phyloP scores from a whole-genome alignment of 345 rosid species.

The Arabis alpina region DNA sequence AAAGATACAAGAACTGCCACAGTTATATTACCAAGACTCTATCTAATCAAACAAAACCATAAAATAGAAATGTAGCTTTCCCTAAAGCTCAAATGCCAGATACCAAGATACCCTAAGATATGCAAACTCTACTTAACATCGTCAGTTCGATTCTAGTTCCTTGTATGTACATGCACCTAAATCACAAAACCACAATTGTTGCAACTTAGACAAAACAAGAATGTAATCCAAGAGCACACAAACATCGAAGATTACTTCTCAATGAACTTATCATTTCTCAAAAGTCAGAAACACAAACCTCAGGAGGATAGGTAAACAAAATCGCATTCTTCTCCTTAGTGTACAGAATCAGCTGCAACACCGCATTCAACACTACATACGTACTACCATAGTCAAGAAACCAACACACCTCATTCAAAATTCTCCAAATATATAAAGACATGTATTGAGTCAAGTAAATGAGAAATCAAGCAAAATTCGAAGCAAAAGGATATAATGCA shows the following conservation, averaged over 20 bases:
- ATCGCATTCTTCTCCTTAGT: conserved; percentile 93
- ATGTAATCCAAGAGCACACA: background rate
- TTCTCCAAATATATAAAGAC: background rate
- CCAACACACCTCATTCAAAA: conserved; percentile 36
- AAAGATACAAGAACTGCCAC: conserved; percentile 10
- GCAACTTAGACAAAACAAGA: background rate
- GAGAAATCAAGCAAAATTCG: background rate
- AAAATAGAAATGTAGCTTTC: background rate
- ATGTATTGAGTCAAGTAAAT: background rate
- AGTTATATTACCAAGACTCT: background rate
- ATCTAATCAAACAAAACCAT: background rate
- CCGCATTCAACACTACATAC: conserved; percentile 80
- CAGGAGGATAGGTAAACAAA: conserved; percentile 88
- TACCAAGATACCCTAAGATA: background rate
- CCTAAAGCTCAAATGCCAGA: conserved; percentile 10
- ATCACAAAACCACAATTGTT: conserved; percentile 8
- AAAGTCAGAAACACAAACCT: conserved; percentile 51
- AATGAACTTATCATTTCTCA: conserved; percentile 3
- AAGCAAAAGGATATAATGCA: conserved; percentile 75
- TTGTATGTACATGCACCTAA: background rate
- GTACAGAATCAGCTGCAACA: conserved; percentile 84
- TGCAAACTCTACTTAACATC: background rate
- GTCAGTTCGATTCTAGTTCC: background rate
- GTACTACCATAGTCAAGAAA: conserved; percentile 82
- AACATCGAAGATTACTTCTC: background rate